phyloP scores from a whole-genome alignment of 179 eudicot species.

The Drosera spatulata region DNA sequence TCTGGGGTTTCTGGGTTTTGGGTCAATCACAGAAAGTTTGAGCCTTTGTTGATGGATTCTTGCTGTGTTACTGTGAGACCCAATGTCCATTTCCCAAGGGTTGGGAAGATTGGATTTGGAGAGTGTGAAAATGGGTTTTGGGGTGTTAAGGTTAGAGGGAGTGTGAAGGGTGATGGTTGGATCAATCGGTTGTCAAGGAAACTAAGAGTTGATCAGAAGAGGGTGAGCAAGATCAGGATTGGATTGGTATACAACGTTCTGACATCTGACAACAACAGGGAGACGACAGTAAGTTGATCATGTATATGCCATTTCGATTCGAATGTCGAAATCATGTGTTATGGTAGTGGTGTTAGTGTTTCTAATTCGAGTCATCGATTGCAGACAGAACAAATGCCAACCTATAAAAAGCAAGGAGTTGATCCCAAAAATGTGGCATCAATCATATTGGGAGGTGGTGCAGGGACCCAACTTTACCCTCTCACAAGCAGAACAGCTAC shows the following conservation, averaged over 20 bases:
- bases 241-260: constrained; percentile 56
- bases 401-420: constrained; percentile 45
- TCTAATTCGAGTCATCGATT: constrained; percentile 1
- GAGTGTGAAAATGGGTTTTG: constrained; percentile 35
- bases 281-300: constrained; percentile 49
- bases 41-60: constrained; percentile 36
- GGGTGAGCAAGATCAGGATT: constrained; percentile 28
- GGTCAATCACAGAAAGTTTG: constrained; percentile 7
- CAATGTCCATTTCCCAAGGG: constrained; percentile 29
- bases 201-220: constrained; percentile 25
- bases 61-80: constrained; percentile 45
- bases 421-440: constrained; percentile 77
- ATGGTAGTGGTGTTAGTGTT: neutral
- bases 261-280: constrained; percentile 48
- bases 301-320: neutral
- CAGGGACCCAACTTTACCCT: constrained; percentile 77
- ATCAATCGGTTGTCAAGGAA: constrained; percentile 27
- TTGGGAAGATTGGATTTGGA: constrained; percentile 11
- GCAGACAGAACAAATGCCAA: constrained; percentile 43
- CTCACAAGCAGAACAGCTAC: constrained; percentile 85
- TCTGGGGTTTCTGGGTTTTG: constrained; percentile 10
- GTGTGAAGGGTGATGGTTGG: constrained; percentile 31
- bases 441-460: constrained; percentile 87
- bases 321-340: neutral
- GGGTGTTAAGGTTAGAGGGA: constrained; percentile 50